phyloP scores from a whole-genome alignment of 2,329 filamentous ascomycete genomes.

The Phoma sp. region DNA sequence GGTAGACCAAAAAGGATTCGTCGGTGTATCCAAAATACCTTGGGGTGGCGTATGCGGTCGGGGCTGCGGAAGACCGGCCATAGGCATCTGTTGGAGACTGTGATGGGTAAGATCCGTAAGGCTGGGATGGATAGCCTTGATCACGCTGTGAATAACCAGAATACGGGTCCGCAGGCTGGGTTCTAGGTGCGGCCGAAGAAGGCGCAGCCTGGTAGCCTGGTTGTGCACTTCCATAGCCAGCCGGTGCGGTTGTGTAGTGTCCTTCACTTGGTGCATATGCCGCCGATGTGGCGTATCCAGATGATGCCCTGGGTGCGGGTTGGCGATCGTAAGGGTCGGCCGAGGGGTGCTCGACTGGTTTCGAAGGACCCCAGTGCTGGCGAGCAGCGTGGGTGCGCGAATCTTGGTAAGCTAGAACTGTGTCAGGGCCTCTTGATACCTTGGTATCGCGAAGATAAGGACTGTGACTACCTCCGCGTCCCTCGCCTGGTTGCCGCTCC shows the following conservation, averaged over 20 bases:
- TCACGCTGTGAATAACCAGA: constrained; percentile 29
- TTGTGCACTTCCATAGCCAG: constrained; percentile 35
- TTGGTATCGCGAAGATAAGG: constrained; percentile 48
- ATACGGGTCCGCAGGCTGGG: constrained; percentile 42
- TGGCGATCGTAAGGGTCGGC: constrained; percentile 17
- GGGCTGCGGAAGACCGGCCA: constrained; percentile 28
- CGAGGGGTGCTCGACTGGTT: constrained; percentile 32
- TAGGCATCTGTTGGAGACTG: constrained; percentile 38
- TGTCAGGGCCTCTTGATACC: constrained; percentile 54
- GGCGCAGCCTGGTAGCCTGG: constrained; percentile 33
- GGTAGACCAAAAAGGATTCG: constrained; percentile 48
- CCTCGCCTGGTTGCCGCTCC: constrained; percentile 41
- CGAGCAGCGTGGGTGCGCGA: constrained; percentile 51
- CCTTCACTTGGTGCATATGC: constrained; percentile 31
- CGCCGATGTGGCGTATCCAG: constrained; percentile 9
- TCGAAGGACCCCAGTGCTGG: constrained; percentile 49
- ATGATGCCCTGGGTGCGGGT: constrained; percentile 11
- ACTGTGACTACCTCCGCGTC: constrained; percentile 56
- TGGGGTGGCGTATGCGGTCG: constrained; percentile 36
- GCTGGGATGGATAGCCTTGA: constrained; percentile 14
- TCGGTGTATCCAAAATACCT: constrained; percentile 52
- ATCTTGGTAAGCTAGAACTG: constrained; percentile 52
- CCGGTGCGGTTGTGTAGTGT: constrained; percentile 42
- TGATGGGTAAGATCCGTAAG: constrained; percentile 37
- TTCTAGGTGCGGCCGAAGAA: constrained; percentile 36